A percentile compares a stretch with the other conserved stretches of the same genome.
These are phyloP conservation scores for Uronychia binucleata DNA, from an alignment of 73 alveolate species.

Conservation along the genomic window DNA sequence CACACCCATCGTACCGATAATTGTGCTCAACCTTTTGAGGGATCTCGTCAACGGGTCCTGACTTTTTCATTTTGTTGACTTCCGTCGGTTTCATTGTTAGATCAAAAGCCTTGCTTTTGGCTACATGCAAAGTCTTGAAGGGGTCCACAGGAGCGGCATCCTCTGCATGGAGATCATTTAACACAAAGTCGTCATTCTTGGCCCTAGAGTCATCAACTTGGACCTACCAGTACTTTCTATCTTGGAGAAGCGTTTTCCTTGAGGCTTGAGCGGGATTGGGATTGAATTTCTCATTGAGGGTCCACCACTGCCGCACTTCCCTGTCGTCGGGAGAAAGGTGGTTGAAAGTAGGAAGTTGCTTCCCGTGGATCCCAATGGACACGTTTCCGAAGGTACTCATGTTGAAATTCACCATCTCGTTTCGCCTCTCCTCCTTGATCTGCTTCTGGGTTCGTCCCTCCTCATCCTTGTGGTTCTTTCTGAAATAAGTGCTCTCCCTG, in stretches of 20 bases:
- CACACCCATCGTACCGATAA: neutral
- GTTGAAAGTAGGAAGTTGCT: conserved; percentile 41
- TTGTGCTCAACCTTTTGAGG: neutral
- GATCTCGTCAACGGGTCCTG: neutral
- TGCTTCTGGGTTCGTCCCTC: conserved; percentile 69
- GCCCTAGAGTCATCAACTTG: neutral
- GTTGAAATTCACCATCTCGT: conserved; percentile 75
- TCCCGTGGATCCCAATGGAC: conserved; percentile 75
- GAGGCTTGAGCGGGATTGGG: neutral
- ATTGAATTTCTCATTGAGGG: neutral
- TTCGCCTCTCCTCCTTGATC: conserved; percentile 65
- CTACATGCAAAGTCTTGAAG: conserved; percentile 20
- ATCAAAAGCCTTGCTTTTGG: neutral
- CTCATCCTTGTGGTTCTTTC: conserved; percentile 66
- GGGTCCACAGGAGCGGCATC: conserved; percentile 41
- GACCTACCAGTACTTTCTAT: conserved; percentile 19
- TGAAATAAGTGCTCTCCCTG: conserved; percentile 75
- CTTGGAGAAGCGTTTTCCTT: conserved; percentile 6
- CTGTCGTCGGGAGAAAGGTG: neutral
- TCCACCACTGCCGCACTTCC: neutral
- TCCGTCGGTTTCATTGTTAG: neutral
- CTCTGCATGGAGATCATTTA: conserved; percentile 8
- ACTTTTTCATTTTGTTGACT: neutral
- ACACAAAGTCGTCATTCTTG: conserved; percentile 11
- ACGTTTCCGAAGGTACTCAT: conserved; percentile 77